Evolutionary conservation across 768 basidiomycete genomes (phyloP).

Genomic region (Phaeotremella skinneri): DNA sequence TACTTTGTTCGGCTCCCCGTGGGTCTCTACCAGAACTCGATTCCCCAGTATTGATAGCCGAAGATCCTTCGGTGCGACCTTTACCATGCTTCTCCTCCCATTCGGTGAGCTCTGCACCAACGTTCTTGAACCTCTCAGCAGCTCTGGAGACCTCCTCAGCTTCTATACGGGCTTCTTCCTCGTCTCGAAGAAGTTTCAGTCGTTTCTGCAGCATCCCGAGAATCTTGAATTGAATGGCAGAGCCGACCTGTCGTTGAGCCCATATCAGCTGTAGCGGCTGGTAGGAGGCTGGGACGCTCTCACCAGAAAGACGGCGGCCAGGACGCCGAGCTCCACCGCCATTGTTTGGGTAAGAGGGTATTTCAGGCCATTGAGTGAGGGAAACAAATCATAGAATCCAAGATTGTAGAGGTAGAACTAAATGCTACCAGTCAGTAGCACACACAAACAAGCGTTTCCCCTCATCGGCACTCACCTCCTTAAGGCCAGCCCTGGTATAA

Average conservation of each 20-base stretch:
- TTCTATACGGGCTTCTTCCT: constrained; percentile 69
- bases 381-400: constrained; percentile 76
- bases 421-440: background rate
- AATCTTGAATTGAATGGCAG: constrained; percentile 84
- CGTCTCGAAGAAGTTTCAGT: constrained; percentile 68
- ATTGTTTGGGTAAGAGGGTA: constrained; percentile 86
- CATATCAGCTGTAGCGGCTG: background rate
- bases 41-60: constrained; percentile 6
- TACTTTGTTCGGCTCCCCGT: constrained; percentile 10
- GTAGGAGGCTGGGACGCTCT: constrained; percentile 11
- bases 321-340: constrained; percentile 88
- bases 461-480: constrained; percentile 84
- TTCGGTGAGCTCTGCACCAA: constrained; percentile 68
- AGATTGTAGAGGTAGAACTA: constrained; percentile 96
- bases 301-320: constrained; percentile 70
- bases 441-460: background rate
- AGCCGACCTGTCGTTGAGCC: constrained; percentile 60
- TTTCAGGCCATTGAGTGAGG: constrained; percentile 65
- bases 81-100: constrained; percentile 86
- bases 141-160: constrained; percentile 73
- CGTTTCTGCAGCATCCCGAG: constrained; percentile 69
- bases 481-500: constrained; percentile 83
- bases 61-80: constrained; percentile 11
- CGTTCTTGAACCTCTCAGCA: constrained; percentile 64
- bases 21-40: background rate